These are phyloP conservation scores for Tremellales sp. DNA, from an alignment of 1,284 basidiomycete genomes.

Conservation along the genomic window DNA sequence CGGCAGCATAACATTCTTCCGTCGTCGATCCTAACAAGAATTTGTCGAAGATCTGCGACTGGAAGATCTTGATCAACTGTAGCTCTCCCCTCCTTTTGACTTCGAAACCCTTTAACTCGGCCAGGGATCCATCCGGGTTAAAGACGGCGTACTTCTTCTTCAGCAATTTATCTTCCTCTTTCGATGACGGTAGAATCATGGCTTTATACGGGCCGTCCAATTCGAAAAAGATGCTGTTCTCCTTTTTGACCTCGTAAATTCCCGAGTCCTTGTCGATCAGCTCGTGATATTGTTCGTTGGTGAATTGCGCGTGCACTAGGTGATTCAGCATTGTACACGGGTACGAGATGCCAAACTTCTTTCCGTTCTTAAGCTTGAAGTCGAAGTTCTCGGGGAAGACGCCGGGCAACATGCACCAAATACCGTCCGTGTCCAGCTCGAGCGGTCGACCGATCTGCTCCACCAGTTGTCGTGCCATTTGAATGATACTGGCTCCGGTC, in stretches of 20 bases:
- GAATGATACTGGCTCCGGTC: constrained; percentile 98
- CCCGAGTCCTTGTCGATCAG: constrained; percentile 74
- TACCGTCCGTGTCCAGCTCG: constrained; percentile 98
- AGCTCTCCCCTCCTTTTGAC: constrained; percentile 97
- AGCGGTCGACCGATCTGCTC: constrained; percentile 96
- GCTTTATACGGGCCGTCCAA: constrained; percentile 97
- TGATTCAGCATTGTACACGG: constrained; percentile 99
- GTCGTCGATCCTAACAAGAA: constrained; percentile 90
- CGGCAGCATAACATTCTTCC: constrained; percentile 91
- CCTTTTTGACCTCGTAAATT: constrained; percentile 80
- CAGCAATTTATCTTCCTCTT: constrained; percentile 97
- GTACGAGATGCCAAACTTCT: constrained; percentile 88
- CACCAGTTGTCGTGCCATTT: constrained; percentile 97
- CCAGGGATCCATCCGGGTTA: constrained; percentile 93
- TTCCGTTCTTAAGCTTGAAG: constrained; percentile 85
- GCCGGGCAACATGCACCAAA: constrained; percentile 99
- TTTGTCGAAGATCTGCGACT: constrained; percentile 97
- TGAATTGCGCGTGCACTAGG: constrained; percentile 91
- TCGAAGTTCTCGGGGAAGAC: constrained; percentile 98
- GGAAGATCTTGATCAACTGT: constrained; percentile 99
- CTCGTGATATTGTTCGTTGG: constrained; percentile 97
- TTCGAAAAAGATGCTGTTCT: constrained; percentile 99
- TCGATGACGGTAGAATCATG: constrained; percentile 98
- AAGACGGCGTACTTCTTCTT: constrained; percentile 99
- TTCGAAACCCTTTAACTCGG: constrained; percentile 98